Evolutionary conservation across 768 basidiomycete species (phyloP).

Genomic region (Hericium erinaceus): DNA sequence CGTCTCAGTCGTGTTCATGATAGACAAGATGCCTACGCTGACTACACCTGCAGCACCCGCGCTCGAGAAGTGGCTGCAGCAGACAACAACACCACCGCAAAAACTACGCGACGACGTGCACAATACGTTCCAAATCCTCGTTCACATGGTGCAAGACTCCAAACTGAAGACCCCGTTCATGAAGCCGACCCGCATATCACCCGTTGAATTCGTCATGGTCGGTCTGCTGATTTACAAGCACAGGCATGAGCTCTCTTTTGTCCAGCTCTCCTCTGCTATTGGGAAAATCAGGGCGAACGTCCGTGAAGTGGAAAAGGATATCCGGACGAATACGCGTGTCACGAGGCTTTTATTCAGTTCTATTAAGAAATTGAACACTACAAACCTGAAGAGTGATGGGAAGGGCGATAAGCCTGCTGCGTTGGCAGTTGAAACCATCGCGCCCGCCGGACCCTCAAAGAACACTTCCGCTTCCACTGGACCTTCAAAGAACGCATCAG

Average conservation of each 20-base stretch:
- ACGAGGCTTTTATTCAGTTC: conserved; percentile 47
- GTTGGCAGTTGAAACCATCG: background rate
- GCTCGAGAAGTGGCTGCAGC: conserved; percentile 23
- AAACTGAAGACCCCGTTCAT: conserved; percentile 29
- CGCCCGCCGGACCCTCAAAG: too few relatives aligned
- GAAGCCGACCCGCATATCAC: conserved; percentile 37
- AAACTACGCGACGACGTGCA: conserved; percentile 26
- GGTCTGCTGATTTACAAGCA: conserved; percentile 44
- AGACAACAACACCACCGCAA: conserved; percentile 18
- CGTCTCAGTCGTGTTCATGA: conserved; percentile 22
- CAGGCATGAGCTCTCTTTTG: conserved; percentile 28
- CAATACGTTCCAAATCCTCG: conserved; percentile 38
- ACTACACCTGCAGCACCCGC: conserved; percentile 11
- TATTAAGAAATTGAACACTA: conserved; percentile 25
- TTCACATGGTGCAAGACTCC: conserved; percentile 31
- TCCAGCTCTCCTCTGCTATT: conserved; percentile 36
- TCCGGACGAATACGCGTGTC: conserved; percentile 55
- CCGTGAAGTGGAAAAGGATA: conserved; percentile 48
- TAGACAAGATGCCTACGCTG: conserved; percentile 18
- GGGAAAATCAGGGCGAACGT: conserved; percentile 45
- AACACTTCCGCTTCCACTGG: background rate
- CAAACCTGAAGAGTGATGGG: conserved; percentile 10
- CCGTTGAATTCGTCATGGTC: conserved; percentile 58
- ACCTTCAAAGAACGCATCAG: background rate
- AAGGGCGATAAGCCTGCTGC: conserved; percentile 11